Conservation (phyloP, 164 flowering plant species). For the Cinnamomum chago region DNA sequence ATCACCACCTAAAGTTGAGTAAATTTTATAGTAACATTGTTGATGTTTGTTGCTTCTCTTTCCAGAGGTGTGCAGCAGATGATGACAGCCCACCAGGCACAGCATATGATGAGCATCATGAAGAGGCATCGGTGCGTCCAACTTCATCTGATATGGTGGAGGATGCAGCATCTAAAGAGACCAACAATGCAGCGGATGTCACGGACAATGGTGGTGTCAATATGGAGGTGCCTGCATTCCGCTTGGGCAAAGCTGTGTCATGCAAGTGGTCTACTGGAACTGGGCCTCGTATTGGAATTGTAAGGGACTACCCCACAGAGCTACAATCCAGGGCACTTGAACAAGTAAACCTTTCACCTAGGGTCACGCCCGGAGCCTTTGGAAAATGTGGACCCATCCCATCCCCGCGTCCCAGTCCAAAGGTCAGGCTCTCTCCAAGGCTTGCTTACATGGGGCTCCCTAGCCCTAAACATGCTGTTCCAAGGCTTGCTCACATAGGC, state of each 20-base stretch:
- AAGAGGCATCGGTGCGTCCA: conserved; percentile 3
- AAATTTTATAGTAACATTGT: background rate
- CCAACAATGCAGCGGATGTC: background rate
- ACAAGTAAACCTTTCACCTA: conserved; percentile 71
- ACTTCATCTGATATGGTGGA: background rate
- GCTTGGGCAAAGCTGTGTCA: conserved; percentile 42
- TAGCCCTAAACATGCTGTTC: conserved; percentile 50
- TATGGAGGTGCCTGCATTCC: conserved; percentile 19
- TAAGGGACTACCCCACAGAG: conserved; percentile 71
- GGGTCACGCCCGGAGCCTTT: conserved; percentile 22
- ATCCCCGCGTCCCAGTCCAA: conserved; percentile 76
- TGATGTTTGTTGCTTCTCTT: conserved; percentile 15
- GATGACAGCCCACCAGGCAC: conserved; percentile 34
- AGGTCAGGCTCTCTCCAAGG: conserved; percentile 68
- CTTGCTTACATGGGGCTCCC: conserved; percentile 77
- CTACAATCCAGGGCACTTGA: conserved; percentile 71
- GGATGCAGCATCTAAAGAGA: background rate
- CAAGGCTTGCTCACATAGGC: conserved; percentile 76
- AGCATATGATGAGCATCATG: background rate
- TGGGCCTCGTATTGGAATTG: conserved; percentile 83
- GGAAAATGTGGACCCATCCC: conserved; percentile 52
- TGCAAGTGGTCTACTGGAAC: conserved; percentile 80
- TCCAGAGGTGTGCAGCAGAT: conserved; percentile 61
- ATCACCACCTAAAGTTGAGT: background rate
- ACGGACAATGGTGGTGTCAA: conserved; percentile 2